Base-by-base conservation (phyloP, 352 stramenopile species). In the Aphanomyces cochlioides region DNA sequence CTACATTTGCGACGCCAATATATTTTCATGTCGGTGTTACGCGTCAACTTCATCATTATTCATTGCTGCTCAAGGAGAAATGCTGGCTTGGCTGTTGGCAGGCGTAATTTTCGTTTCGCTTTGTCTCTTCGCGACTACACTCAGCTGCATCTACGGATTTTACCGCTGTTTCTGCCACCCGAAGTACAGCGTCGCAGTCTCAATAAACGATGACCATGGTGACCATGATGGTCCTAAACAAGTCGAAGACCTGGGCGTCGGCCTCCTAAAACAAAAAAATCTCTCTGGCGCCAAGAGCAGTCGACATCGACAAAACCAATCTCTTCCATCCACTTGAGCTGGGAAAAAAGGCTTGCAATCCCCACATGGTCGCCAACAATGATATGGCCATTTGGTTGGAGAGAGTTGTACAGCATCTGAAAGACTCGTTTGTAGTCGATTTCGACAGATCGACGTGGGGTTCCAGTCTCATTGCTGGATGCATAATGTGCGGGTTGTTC, bases 361-460 rank as follows among this genome's bases (percentile, higher is more conserved):
- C 82, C 85, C 3, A 93, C 85, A 72, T 93, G 85, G 64, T 93
- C 85, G 13, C 75, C 84, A 61, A 90, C 79, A 21, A 91, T 57
- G 15, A 90, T 59, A 58, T 93, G 85, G 36, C 85, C 85, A 50
- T 82, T 83, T 0, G 82, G 84, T 40, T 75, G 68, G 41, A 93
- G 68, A 36, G 85, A 78, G 41, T 70, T 77, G 69, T 77, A 85
- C 39, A 87, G 69, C 15, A 81, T 72, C 17, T 73, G 76, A 66
- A 93, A 92, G 21, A 93, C 67, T 19, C 77, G 56, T 34, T 84
- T 75, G 68, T 93, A 89, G 12, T 75, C 68, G 39, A 61, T 10
- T 45, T 64, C 54, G 28, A 28, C 34, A 43, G 39, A n/a, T 59
- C 47, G 56, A 28, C 56, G 41, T 66, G 15, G 21, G 19, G 38